Conservation (phyloP, 179 eudicot genomes). For the Pouteria campechiana region DNA sequence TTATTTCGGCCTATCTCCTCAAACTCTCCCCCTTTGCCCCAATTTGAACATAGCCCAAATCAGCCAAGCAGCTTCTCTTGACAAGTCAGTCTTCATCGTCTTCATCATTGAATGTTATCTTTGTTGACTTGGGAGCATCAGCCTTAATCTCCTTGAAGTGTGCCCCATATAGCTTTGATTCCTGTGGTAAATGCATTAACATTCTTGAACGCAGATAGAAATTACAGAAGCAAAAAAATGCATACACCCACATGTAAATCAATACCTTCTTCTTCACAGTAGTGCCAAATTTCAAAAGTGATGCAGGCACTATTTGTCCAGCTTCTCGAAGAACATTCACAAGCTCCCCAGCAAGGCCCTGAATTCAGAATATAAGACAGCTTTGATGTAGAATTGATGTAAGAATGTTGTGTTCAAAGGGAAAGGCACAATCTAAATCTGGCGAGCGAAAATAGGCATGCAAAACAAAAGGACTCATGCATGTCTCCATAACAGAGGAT, state of each 20-base stretch:
- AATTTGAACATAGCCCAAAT: too few species aligned
- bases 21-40: too few species aligned
- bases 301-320: constrained; percentile 67
- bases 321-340: constrained; percentile 98
- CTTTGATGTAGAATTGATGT: too few species aligned
- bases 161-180: constrained; percentile 93
- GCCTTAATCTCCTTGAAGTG: constrained; percentile 79
- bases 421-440: too few species aligned
- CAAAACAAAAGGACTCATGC: not conserved
- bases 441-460: too few species aligned
- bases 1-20: too few species aligned
- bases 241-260: not conserved
- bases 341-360: constrained; percentile 93
- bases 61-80: too few species aligned
- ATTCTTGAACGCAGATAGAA: not conserved
- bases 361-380: not conserved
- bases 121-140: constrained; percentile 88
- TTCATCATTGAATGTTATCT: constrained; percentile 58
- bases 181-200: constrained; percentile 27
- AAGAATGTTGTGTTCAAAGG: too few species aligned
- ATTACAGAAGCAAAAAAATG: not conserved
- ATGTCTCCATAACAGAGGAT: not conserved
- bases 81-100: constrained; percentile 47
- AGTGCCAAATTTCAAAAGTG: constrained; percentile 78
- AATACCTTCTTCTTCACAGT: constrained; percentile 95